phyloP scores from a whole-genome alignment of 176 grass and related monocot genomes.

The Bromus sterilis region DNA sequence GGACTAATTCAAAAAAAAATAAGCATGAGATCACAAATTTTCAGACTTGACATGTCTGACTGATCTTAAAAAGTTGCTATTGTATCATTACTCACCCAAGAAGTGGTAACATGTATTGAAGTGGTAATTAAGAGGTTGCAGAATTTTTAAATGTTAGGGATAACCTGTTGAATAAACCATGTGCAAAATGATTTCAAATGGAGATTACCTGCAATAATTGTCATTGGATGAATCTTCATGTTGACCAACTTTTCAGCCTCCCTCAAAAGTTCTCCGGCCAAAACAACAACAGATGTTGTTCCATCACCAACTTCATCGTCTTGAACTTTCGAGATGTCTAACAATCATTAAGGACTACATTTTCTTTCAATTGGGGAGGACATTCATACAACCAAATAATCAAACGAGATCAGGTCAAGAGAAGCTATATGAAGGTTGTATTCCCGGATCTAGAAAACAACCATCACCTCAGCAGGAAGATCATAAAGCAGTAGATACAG shows the following conservation, averaged over 20 bases:
- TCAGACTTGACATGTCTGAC: background rate
- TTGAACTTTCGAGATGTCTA: slow-evolving; percentile 99
- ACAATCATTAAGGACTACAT: slow-evolving; percentile 33
- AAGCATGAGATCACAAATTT: background rate
- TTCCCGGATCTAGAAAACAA: background rate
- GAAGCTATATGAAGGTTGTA: background rate
- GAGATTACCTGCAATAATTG: slow-evolving; percentile 91
- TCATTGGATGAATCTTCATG: slow-evolving; percentile 97
- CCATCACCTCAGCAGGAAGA: background rate
- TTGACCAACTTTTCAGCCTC: slow-evolving; percentile 90
- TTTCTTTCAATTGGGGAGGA: background rate
- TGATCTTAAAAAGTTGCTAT: background rate
- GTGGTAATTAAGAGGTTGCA: background rate
- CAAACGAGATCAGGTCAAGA: background rate
- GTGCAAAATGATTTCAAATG: background rate
- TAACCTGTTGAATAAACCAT: background rate
- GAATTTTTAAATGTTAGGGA: background rate
- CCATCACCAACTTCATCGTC: slow-evolving; percentile 99
- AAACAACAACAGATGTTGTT: slow-evolving; percentile 93
- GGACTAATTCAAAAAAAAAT: background rate
- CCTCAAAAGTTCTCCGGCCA: slow-evolving; percentile 91
- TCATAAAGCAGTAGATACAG: background rate
- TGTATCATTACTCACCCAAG: background rate
- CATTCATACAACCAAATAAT: background rate
- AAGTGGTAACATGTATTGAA: background rate